These are phyloP conservation scores for Phoma sp. DNA, from an alignment of 2,329 filamentous ascomycete genomes.

Conservation along the genomic window DNA sequence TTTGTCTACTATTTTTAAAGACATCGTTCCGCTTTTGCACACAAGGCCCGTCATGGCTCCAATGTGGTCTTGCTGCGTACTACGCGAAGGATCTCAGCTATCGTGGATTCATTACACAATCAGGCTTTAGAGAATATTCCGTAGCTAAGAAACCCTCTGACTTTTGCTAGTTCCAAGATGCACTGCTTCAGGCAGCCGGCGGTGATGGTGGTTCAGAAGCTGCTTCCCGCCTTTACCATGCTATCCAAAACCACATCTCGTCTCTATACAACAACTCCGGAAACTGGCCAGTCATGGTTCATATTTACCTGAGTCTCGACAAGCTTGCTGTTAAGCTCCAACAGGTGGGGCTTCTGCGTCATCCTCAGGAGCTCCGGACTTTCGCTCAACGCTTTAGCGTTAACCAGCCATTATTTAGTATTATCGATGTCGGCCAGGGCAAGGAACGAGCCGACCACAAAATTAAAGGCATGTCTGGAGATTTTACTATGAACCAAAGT, in stretches of 20 bases:
- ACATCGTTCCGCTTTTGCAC: background rate
- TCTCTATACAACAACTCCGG: constrained; percentile 50
- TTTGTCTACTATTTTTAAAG: background rate
- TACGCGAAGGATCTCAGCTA: background rate
- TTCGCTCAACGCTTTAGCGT: constrained; percentile 56
- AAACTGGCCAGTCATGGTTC: constrained; percentile 56
- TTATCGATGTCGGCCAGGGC: constrained; percentile 57
- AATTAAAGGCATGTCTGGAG: constrained; percentile 46
- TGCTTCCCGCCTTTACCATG: constrained; percentile 52
- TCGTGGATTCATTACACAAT: background rate
- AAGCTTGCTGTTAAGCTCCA: constrained; percentile 54
- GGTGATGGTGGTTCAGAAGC: constrained; percentile 56
- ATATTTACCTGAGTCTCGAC: constrained; percentile 57
- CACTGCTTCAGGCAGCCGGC: constrained; percentile 50
- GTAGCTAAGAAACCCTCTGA: background rate
- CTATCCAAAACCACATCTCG: constrained; percentile 53
- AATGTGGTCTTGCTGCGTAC: no score
- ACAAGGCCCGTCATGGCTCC: no score
- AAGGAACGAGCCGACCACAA: constrained; percentile 59
- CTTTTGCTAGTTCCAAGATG: constrained; percentile 52
- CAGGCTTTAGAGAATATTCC: no score
- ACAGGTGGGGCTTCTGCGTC: constrained; percentile 51
- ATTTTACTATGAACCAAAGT: no score
- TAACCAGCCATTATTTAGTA: constrained; percentile 56
- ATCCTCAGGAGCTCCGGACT: constrained; percentile 48